Conservation (phyloP, 2,329 filamentous ascomycete genomes). For the Pseudogymnoascus sp. region DNA sequence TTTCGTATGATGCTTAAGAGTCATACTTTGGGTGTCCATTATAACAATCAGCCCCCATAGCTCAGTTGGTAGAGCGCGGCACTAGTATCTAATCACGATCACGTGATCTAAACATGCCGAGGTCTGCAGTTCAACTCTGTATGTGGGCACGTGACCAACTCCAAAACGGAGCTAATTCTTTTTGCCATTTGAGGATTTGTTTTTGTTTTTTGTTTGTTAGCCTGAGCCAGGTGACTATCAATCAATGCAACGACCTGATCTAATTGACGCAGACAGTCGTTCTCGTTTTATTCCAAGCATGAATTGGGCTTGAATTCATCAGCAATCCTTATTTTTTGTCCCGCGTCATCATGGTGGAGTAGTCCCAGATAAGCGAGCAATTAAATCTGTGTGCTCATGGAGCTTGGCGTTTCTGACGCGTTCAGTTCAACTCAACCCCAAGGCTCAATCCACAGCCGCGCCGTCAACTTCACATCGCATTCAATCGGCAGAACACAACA, state of each 20-base stretch:
- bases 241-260: too few species aligned
- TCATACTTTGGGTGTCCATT: neutral
- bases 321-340: conserved; percentile 18
- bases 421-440: neutral
- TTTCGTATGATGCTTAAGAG: neutral
- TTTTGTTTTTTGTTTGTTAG: too few species aligned
- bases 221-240: too few species aligned
- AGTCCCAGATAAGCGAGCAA: conserved; percentile 16
- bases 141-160: neutral
- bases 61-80: conserved; percentile 13
- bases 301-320: conserved; percentile 22
- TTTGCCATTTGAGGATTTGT: neutral
- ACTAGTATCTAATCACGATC: neutral
- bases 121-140: neutral
- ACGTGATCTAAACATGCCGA: neutral
- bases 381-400: conserved; percentile 19
- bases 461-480: neutral
- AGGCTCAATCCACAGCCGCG: neutral
- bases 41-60: conserved; percentile 11
- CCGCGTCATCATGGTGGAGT: conserved; percentile 24
- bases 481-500: neutral
- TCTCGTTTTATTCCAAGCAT: neutral
- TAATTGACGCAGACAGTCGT: too few species aligned
- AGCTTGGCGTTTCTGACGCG: conserved; percentile 17
- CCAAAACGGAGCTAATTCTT: too few species aligned